These are phyloP conservation scores for Casaregolazyma lundiana DNA, from an alignment of 1,139 yeast genomes.

Conservation along the genomic window DNA sequence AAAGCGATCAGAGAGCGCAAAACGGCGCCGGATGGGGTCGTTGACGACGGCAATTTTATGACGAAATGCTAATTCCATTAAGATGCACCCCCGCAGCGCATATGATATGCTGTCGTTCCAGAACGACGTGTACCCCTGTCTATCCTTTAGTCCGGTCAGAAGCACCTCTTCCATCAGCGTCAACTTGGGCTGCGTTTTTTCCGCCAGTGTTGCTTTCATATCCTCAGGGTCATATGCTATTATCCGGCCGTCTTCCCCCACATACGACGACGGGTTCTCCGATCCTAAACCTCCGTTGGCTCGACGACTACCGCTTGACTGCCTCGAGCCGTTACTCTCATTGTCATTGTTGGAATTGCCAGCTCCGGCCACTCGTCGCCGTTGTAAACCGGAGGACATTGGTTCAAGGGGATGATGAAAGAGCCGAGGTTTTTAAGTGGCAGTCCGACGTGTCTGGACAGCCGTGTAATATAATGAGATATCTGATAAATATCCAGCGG, in stretches of 20 bases:
- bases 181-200: slow-evolving; percentile 56
- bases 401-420: not conserved
- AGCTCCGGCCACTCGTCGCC: slow-evolving; percentile 42
- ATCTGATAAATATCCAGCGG: too few relatives aligned
- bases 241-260: slow-evolving; percentile 43
- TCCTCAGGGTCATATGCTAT: slow-evolving; percentile 84
- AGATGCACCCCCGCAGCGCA: slow-evolving; percentile 90
- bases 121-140: slow-evolving; percentile 90
- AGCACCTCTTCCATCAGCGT: slow-evolving; percentile 96
- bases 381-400: slow-evolving; percentile 38
- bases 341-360: slow-evolving; percentile 9
- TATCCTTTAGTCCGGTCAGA: slow-evolving; percentile 87
- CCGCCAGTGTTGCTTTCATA: slow-evolving; percentile 47
- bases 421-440: not conserved
- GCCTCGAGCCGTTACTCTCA: slow-evolving; percentile 11
- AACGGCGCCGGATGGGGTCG: slow-evolving; percentile 89
- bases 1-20: slow-evolving; percentile 80
- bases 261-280: not conserved
- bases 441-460: not conserved
- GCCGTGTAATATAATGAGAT: not conserved
- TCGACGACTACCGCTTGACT: slow-evolving; percentile 11
- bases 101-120: slow-evolving; percentile 98
- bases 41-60: slow-evolving; percentile 84
- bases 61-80: slow-evolving; percentile 87
- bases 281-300: not conserved